Evolutionary conservation across 192 early-diverging fungal species (phyloP).

Genomic region (Jimgerdemannia flammicorona): DNA sequence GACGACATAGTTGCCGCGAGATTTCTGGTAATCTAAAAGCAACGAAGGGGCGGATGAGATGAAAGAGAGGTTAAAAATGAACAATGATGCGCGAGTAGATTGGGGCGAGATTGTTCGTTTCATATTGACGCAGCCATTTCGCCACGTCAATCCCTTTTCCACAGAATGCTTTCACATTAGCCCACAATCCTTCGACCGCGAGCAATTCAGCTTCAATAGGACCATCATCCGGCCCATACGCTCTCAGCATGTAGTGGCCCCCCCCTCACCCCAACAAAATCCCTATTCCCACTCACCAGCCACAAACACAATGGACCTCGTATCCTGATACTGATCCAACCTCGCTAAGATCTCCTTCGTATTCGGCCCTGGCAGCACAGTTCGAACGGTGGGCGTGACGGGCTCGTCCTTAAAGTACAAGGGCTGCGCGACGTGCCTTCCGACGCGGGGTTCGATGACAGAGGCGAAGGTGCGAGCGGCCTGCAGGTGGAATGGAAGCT

Average conservation of each 20-base stretch:
- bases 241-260: no score
- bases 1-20: slow-evolving; percentile 69
- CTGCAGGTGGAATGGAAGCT: no score
- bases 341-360: slow-evolving; percentile 45
- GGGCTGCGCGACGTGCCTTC: neutral
- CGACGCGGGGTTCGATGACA: neutral
- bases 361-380: slow-evolving; percentile 57
- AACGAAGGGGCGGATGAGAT: neutral
- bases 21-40: slow-evolving; percentile 53
- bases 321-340: slow-evolving; percentile 58
- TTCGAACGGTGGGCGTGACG: slow-evolving; percentile 44
- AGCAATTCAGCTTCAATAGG: no score
- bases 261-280: neutral
- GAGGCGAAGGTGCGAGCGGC: slow-evolving; percentile 1
- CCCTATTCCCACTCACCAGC: slow-evolving; percentile 27
- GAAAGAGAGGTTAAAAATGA: neutral
- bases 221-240: no score
- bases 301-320: slow-evolving; percentile 60
- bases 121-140: neutral
- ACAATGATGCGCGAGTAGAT: neutral
- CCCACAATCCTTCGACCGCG: neutral
- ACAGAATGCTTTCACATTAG: neutral
- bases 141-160: neutral
- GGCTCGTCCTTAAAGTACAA: slow-evolving; percentile 51
- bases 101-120: neutral